Base-by-base conservation (phyloP, 352 stramenopile species). In the Phytophthora pini region DNA sequence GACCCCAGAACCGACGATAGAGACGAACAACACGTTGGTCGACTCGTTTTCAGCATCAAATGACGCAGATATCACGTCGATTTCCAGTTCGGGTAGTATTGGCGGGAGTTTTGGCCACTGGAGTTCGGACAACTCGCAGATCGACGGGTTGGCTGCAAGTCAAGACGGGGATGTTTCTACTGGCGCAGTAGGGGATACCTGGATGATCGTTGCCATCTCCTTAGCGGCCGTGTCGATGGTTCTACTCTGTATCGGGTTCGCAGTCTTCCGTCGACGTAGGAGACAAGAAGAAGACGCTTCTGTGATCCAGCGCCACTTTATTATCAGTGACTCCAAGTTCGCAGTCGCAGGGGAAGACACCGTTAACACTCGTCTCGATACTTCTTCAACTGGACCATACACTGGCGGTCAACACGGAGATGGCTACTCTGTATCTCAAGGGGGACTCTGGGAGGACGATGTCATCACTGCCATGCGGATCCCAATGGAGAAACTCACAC, bases 401-500 rank as follows among this genome's bases (percentile, higher is more conserved):
- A 66, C 59, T 4, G 61, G 53, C 7, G 55, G 47, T 11, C 54
- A 63, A 15, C 34, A 17, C 29, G 61, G 48, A 17, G 60, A 17
- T 41, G n/a, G 32, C 2, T 50, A 62, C 40, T 55, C 54, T 3
- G 26, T 55, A 1, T 64, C 61, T 20, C 56, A 63, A 46, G 36
- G 53, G 4, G 55, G 53, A 6, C 50, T 79, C 40, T 74, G 72
- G 63, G 65, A 80, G 24, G 71, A 82, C 56, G 50, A 76, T 1
- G 65, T 51, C 15, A 82, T 84, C 57, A 74, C 67, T 38, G 66
- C 67, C 0, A 71, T 68, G 39, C 70, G 72, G 0, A 78, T 80
- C 27, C 72, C 76, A 1, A 29, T 71, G 1, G 76, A 79, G 20
- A 81, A 82, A 15, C 34, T 80, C 24, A 60, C 54, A 0, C 17